These are phyloP conservation scores for Talaromyces wortmannii DNA, from an alignment of 495 filamentous ascomycete species.

Conservation along the genomic window DNA sequence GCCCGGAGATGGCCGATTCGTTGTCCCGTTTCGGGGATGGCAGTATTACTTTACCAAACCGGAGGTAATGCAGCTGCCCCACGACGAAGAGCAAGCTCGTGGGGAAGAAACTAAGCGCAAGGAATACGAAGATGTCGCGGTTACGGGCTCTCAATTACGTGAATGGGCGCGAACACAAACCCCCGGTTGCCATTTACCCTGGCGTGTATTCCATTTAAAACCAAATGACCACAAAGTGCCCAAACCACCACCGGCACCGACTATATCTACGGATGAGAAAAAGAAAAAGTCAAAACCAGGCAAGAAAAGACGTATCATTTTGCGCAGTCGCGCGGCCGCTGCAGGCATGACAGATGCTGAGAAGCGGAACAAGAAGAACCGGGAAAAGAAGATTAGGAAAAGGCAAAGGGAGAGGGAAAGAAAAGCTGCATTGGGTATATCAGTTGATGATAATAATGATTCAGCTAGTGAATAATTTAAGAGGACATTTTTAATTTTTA, in stretches of 20 bases:
- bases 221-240: neutral
- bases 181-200: constrained; percentile 37
- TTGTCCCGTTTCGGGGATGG: constrained; percentile 40
- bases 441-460: neutral
- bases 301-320: constrained; percentile 37
- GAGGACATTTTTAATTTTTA: neutral
- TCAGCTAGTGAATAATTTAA: neutral
- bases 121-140: constrained; percentile 34
- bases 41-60: constrained; percentile 35
- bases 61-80: constrained; percentile 12
- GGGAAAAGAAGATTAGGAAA: constrained; percentile 36
- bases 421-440: constrained; percentile 24
- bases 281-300: constrained; percentile 36
- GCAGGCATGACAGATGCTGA: constrained; percentile 29
- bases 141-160: constrained; percentile 28
- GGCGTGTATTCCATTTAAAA: constrained; percentile 21
- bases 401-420: constrained; percentile 37
- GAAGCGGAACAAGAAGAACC: constrained; percentile 40
- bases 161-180: constrained; percentile 24
- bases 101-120: constrained; percentile 10
- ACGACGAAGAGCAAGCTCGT: constrained; percentile 3
- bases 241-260: neutral
- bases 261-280: constrained; percentile 8
- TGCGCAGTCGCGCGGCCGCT: constrained; percentile 25
- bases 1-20: constrained; percentile 26